Evolutionary conservation across 441 rosid genomes (phyloP), one percentile per base, ranked within the genome.

Genomic region (Erodium moschatum): DNA sequence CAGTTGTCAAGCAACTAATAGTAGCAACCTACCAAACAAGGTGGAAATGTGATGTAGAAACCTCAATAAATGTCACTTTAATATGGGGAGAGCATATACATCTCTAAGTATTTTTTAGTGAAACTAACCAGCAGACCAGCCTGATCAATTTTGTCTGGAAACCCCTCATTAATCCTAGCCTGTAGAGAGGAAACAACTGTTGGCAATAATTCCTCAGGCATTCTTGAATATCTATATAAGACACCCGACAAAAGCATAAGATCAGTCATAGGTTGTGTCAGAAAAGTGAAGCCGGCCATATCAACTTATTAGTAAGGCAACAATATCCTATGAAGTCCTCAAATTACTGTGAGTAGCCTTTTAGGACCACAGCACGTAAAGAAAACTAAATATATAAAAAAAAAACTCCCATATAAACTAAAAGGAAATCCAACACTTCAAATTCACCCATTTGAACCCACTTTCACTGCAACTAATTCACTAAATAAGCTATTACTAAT

Each of bases 121-220:
- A 65, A 54, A 76, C 97, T 75, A 76, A 91, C 96, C 95, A 86
- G 82, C 75, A 87, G 81, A 79, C 88, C 86, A 76, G 83, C 84
- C 76, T 81, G 88, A 80, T 93, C 95, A 72, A 68, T 86, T 80
- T 72, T 90, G 69, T 76, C 81, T 64, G 84, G 81, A 78, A 85
- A 82, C 6, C 90, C 91, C 69, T 84, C 84, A 70, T 78, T 81
- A 72, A 81, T 79, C 85, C 81, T 84, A 64, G 76, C 77, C 64
- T 76, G 78, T 40, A 93, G 76, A 76, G 96, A 81, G 66, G 67
- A 76, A 70, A 93, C 79, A 54, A 88, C 85, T 68, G 76, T 83
- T 5, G 85, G 89, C 81, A 93, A 83, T 80, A 93, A 84, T 62
- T 90, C 88, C 73, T 74, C 79, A 6, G 96, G 92, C 97, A 93